These are phyloP conservation scores for Colletotrichum abscissum DNA, from an alignment of 2,329 filamentous ascomycete species.

Conservation along the genomic window DNA sequence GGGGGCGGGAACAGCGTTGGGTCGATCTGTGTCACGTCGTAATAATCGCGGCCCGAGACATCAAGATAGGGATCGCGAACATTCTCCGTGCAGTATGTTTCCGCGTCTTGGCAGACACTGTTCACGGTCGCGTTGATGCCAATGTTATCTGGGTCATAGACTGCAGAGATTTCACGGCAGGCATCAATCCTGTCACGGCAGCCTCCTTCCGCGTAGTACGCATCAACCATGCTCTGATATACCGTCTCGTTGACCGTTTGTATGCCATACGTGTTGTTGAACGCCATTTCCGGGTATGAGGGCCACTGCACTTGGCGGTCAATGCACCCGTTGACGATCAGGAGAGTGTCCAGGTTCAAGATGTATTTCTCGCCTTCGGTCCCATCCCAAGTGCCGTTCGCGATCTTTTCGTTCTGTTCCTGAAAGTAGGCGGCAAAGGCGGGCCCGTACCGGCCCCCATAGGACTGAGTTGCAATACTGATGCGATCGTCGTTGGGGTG, in stretches of 20 bases:
- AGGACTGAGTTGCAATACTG: constrained; percentile 64
- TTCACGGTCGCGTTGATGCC: constrained; percentile 43
- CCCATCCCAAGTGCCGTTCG: constrained; percentile 45
- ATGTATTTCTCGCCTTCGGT: constrained; percentile 52
- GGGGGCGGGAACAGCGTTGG: constrained; percentile 36
- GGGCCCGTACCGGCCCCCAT: constrained; percentile 70
- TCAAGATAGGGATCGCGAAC: constrained; percentile 34
- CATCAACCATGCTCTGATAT: constrained; percentile 43
- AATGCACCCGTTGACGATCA: constrained; percentile 68
- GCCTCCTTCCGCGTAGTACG: constrained; percentile 49
- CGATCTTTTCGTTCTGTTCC: constrained; percentile 65
- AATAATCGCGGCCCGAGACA: constrained; percentile 26
- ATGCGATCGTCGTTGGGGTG: constrained; percentile 62
- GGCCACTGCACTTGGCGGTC: constrained; percentile 53
- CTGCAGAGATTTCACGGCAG: constrained; percentile 57
- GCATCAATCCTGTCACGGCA: constrained; percentile 64
- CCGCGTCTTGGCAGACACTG: constrained; percentile 24
- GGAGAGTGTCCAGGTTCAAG: constrained; percentile 60
- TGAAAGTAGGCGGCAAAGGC: constrained; percentile 67
- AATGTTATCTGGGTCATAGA: constrained; percentile 36
- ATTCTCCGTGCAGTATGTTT: constrained; percentile 28
- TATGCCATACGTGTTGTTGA: constrained; percentile 47
- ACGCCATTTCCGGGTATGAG: constrained; percentile 46
- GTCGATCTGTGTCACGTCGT: constrained; percentile 38
- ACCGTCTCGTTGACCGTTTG: constrained; percentile 45